Percentiles rank a stretch among this genome's conserved stretches.
Conservation (phyloP, 2,329 filamentous ascomycete species). For the Colletotrichum graminicola region DNA sequence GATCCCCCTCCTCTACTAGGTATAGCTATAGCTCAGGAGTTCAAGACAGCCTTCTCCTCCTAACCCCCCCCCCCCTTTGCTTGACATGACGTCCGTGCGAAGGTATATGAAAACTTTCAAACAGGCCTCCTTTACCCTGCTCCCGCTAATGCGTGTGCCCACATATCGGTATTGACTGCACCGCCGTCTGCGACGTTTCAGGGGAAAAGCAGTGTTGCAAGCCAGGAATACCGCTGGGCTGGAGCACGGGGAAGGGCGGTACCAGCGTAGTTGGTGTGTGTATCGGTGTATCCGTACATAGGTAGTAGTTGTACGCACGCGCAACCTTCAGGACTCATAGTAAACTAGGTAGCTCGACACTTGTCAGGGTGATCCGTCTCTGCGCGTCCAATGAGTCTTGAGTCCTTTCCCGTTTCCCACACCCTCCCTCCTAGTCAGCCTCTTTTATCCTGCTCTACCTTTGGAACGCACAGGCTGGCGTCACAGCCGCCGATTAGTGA, state of each 20-base stretch:
- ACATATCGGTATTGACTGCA: constrained; percentile 6
- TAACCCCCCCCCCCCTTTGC: constrained; percentile 4
- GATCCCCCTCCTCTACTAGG: background rate
- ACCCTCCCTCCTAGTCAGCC: background rate
- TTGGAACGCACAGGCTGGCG: constrained; percentile 23
- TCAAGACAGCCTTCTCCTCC: no score
- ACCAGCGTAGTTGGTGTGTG: background rate
- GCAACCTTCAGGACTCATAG: background rate
- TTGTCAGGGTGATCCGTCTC: background rate
- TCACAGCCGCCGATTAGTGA: background rate
- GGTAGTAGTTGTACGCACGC: no score
- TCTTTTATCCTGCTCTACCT: background rate
- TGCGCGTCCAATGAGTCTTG: background rate
- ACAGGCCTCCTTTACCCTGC: constrained; percentile 23
- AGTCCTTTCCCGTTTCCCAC: no score
- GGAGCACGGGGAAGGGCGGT: constrained; percentile 16
- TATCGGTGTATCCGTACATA: no score
- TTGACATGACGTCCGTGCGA: constrained; percentile 24
- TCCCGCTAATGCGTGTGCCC: constrained; percentile 18
- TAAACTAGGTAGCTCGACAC: background rate
- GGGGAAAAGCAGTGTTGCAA: constrained; percentile 33
- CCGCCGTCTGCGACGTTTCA: constrained; percentile 35
- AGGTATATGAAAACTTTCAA: constrained; percentile 28
- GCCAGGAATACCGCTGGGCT: constrained; percentile 14
- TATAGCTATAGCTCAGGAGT: no score